These are phyloP conservation scores for Exidia glandulosa DNA, from an alignment of 768 basidiomycete genomes.

Conservation along the genomic window DNA sequence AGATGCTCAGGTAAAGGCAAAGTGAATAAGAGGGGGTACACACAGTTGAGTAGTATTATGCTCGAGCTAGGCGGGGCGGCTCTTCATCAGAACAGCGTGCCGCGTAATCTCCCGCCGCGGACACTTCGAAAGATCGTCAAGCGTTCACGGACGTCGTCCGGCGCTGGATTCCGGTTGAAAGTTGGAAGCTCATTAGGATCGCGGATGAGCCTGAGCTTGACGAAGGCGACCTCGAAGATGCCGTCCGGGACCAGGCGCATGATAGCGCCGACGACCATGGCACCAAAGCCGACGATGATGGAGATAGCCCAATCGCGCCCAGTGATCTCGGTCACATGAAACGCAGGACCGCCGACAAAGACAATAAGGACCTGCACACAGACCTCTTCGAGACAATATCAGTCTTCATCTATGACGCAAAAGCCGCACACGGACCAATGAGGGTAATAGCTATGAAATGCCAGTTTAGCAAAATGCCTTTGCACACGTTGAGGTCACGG, in stretches of 20 bases:
- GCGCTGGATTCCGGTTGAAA: slow-evolving; percentile 66
- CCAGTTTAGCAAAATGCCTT: slow-evolving; percentile 64
- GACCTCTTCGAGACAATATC: slow-evolving; percentile 48
- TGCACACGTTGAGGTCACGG: slow-evolving; percentile 77
- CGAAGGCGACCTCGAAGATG: slow-evolving; percentile 59
- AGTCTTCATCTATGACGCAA: not conserved
- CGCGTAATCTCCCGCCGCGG: slow-evolving; percentile 80
- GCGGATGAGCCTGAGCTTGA: slow-evolving; percentile 46
- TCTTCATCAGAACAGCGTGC: slow-evolving; percentile 76
- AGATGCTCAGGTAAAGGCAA: slow-evolving; percentile 1
- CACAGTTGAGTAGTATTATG: not conserved
- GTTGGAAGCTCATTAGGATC: slow-evolving; percentile 56
- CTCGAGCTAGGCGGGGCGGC: slow-evolving; percentile 45
- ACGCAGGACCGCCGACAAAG: slow-evolving; percentile 83
- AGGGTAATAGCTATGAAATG: slow-evolving; percentile 80
- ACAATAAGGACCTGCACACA: slow-evolving; percentile 80
- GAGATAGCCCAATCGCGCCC: slow-evolving; percentile 92
- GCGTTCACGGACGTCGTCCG: slow-evolving; percentile 77
- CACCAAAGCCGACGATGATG: slow-evolving; percentile 72
- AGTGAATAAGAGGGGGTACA: not conserved
- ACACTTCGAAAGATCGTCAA: slow-evolving; percentile 70
- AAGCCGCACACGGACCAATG: slow-evolving; percentile 49
- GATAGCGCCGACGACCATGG: slow-evolving; percentile 78
- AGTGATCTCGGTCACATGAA: slow-evolving; percentile 69
- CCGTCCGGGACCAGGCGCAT: slow-evolving; percentile 72